Conservation (phyloP, 2,329 filamentous ascomycete genomes). For the Dactylellina haptotyla region DNA sequence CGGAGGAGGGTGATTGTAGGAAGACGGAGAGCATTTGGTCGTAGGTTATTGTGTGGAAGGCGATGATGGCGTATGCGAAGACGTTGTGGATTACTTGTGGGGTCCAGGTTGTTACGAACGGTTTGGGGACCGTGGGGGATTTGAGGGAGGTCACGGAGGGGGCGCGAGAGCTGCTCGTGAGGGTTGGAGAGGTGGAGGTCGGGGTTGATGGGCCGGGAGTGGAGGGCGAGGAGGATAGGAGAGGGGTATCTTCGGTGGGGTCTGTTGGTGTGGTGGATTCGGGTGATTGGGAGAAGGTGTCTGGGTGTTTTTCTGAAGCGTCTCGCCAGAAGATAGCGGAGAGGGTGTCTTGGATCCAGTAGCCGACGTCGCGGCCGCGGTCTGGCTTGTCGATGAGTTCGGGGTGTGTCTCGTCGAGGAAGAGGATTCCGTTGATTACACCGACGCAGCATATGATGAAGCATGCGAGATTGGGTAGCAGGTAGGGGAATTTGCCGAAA, state of each 20-base stretch:
- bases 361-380: constrained; percentile 78
- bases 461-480: constrained; percentile 91
- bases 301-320: neutral
- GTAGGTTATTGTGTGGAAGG: constrained; percentile 85
- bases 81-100: constrained; percentile 87
- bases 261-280: neutral
- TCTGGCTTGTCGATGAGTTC: constrained; percentile 81
- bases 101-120: constrained; percentile 75
- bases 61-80: constrained; percentile 87
- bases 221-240: constrained; percentile 59
- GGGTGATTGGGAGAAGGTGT: neutral
- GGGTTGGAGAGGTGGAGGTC: constrained; percentile 52
- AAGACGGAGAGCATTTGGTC: constrained; percentile 94
- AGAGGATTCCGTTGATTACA: constrained; percentile 80
- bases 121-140: constrained; percentile 60
- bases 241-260: constrained; percentile 57
- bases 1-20: constrained; percentile 72
- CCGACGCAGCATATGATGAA: constrained; percentile 79
- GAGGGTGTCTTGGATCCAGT: constrained; percentile 67
- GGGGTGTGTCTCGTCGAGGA: constrained; percentile 92
- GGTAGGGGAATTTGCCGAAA: constrained; percentile 87
- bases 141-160: constrained; percentile 9
- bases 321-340: neutral
- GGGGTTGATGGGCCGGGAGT: constrained; percentile 58
- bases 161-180: constrained; percentile 3